Percentiles rank a stretch among this genome's conserved stretches.
These are phyloP conservation scores for Articulospora tetracladia DNA, from an alignment of 495 filamentous ascomycete species.

Conservation along the genomic window DNA sequence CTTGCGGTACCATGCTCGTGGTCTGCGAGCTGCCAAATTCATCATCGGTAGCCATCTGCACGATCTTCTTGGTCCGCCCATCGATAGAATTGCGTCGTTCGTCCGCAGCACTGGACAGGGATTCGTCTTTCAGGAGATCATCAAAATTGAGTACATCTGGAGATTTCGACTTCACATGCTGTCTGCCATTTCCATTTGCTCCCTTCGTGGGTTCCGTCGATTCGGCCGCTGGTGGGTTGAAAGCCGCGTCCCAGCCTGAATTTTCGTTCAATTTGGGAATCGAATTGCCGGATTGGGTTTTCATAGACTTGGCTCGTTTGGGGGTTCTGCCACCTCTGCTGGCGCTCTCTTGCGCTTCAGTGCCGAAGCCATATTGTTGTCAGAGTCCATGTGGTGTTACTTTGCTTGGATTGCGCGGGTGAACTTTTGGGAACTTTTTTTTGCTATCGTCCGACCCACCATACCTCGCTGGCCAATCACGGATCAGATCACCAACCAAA, in stretches of 20 bases:
- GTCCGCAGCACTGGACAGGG: constrained; percentile 13
- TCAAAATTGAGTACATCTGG: constrained; percentile 20
- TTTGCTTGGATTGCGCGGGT: not conserved
- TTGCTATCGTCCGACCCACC: not conserved
- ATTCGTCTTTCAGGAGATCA: constrained; percentile 2
- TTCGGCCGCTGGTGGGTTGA: constrained; percentile 9
- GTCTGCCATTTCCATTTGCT: constrained; percentile 9
- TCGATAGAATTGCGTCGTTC: constrained; percentile 12
- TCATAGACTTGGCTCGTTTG: constrained; percentile 22
- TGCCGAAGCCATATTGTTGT: constrained; percentile 28
- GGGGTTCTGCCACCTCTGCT: constrained; percentile 18
- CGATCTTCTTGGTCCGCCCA: constrained; percentile 3
- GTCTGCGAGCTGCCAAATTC: not conserved
- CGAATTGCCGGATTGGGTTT: not conserved
- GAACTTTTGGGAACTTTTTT: constrained; percentile 13
- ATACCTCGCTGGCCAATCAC: not conserved
- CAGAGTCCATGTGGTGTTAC: constrained; percentile 19
- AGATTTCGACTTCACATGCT: not conserved
- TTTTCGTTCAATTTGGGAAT: not conserved
- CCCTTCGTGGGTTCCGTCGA: constrained; percentile 15
- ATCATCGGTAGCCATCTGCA: not conserved
- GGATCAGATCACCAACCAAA: constrained; percentile 7
- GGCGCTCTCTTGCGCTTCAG: constrained; percentile 30
- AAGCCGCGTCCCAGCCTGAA: constrained; percentile 20
- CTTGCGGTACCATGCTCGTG: not conserved